These are phyloP conservation scores for Prosopis cineraria DNA, from an alignment of 306 rosid genomes.

Conservation along the genomic window DNA sequence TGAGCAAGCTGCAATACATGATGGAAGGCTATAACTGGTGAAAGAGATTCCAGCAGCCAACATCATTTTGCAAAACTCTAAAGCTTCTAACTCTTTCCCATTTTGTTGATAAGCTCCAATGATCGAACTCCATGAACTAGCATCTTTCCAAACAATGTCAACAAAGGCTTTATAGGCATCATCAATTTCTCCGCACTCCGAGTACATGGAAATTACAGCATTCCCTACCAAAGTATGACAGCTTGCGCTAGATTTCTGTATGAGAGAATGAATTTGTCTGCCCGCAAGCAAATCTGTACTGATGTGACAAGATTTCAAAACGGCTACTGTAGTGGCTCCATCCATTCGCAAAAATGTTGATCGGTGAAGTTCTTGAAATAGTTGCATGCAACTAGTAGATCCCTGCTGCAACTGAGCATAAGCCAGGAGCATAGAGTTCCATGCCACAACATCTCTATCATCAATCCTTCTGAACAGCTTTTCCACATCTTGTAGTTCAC, in stretches of 20 bases:
- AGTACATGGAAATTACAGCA: conserved; percentile 57
- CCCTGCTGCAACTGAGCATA: conserved; percentile 41
- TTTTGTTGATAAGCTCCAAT: conserved; percentile 46
- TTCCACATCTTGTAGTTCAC: conserved; percentile 41
- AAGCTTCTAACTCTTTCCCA: conserved; percentile 48
- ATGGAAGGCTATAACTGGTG: conserved; percentile 48
- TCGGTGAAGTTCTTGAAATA: conserved; percentile 43
- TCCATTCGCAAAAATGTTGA: conserved; percentile 4
- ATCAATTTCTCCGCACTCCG: conserved; percentile 42
- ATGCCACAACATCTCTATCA: conserved; percentile 54
- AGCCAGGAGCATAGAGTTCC: conserved; percentile 56
- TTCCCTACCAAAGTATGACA: conserved; percentile 48
- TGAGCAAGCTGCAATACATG: conserved; percentile 31
- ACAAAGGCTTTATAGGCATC: conserved; percentile 27
- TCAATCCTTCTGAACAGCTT: conserved; percentile 49
- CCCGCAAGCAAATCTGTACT: conserved; percentile 47
- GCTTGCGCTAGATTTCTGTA: conserved; percentile 41
- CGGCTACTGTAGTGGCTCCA: neutral
- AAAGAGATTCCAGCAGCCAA: conserved; percentile 45
- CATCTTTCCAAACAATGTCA: conserved; percentile 41
- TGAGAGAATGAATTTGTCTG: conserved; percentile 48
- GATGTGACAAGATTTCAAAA: conserved; percentile 45
- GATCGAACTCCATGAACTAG: conserved; percentile 32
- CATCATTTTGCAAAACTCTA: conserved; percentile 53
- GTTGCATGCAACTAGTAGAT: conserved; percentile 36